A percentile compares a stretch with the other conserved stretches of the same genome.
These are phyloP conservation scores for Pleurotus citrinopileatus DNA, from an alignment of 768 basidiomycete species.

Conservation along the genomic window DNA sequence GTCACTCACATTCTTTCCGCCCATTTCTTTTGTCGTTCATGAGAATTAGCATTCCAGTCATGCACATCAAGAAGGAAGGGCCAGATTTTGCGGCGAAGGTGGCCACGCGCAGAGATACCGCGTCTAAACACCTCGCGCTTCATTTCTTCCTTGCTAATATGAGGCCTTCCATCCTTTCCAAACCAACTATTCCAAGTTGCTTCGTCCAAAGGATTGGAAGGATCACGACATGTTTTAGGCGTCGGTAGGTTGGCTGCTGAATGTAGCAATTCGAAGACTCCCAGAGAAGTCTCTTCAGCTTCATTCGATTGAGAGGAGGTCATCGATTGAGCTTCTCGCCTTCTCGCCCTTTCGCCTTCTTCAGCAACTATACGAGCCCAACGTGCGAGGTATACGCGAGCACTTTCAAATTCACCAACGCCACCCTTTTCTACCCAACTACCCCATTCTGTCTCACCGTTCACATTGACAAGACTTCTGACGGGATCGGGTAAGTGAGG, in stretches of 20 bases:
- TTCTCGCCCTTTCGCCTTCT: conserved; percentile 89
- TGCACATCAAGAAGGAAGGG: conserved; percentile 86
- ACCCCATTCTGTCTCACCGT: conserved; percentile 91
- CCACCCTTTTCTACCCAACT: conserved; percentile 93
- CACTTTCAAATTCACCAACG: conserved; percentile 95
- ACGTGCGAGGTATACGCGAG: conserved; percentile 90
- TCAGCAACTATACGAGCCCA: conserved; percentile 99
- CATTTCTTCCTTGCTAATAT: conserved; percentile 65
- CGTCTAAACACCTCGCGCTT: conserved; percentile 74
- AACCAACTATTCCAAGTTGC: conserved; percentile 81
- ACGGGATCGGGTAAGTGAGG: conserved; percentile 97
- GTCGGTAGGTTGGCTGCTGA: conserved; percentile 77
- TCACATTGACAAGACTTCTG: conserved; percentile 81
- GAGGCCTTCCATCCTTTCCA: conserved; percentile 63
- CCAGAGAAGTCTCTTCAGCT: conserved; percentile 67
- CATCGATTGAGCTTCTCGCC: conserved; percentile 72
- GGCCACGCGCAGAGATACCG: conserved; percentile 55
- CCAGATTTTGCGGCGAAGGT: conserved; percentile 77
- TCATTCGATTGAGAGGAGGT: conserved; percentile 47
- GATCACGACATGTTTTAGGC: conserved; percentile 81
- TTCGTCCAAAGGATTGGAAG: conserved; percentile 72
- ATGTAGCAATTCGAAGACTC: conserved; percentile 85
- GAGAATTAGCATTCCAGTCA: conserved; percentile 70
- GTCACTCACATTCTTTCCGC: conserved; percentile 52
- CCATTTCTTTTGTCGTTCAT: conserved; percentile 61